phyloP scores from a whole-genome alignment of 345 rosid genomes.

The Psidium friedrichsthalianum region DNA sequence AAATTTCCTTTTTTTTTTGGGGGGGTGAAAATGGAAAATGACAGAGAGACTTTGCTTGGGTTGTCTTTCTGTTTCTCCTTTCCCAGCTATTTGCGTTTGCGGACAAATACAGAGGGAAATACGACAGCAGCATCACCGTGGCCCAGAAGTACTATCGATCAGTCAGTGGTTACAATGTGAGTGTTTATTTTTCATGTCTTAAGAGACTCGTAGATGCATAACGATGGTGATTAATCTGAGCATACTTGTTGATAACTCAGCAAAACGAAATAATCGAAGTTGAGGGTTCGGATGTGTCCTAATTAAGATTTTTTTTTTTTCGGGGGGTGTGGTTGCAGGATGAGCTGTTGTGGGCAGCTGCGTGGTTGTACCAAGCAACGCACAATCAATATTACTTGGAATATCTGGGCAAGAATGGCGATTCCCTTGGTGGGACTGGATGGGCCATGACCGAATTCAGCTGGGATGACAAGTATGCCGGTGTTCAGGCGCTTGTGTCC shows the following conservation, averaged over 20 bases:
- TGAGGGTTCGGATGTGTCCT: not conserved
- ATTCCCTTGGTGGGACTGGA: constrained; percentile 13
- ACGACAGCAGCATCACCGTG: constrained; percentile 15
- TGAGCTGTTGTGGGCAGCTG: constrained; percentile 29
- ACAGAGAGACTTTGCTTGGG: not conserved
- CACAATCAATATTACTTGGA: constrained; percentile 8
- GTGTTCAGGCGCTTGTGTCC: constrained; percentile 19
- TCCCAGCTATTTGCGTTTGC: constrained; percentile 19
- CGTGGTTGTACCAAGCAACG: constrained; percentile 18
- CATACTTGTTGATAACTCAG: too few species aligned
- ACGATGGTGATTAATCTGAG: not conserved
- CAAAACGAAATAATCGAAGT: not conserved
- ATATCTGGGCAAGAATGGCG: constrained; percentile 17
- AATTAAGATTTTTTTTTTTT: not conserved
- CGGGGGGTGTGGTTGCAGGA: constrained; percentile 6
- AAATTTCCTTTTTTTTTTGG: not conserved
- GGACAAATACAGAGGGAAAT: constrained; percentile 15
- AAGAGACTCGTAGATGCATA: not conserved
- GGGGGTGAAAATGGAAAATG: not conserved
- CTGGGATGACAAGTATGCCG: constrained; percentile 28
- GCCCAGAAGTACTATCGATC: constrained; percentile 13
- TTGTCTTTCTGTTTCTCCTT: not conserved
- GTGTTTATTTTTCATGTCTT: not conserved
- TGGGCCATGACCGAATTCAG: constrained; percentile 8
- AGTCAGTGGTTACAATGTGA: constrained; percentile 16